Evolutionary conservation across 257 asterid genomes (phyloP).

Genomic region (Datura wrightii): DNA sequence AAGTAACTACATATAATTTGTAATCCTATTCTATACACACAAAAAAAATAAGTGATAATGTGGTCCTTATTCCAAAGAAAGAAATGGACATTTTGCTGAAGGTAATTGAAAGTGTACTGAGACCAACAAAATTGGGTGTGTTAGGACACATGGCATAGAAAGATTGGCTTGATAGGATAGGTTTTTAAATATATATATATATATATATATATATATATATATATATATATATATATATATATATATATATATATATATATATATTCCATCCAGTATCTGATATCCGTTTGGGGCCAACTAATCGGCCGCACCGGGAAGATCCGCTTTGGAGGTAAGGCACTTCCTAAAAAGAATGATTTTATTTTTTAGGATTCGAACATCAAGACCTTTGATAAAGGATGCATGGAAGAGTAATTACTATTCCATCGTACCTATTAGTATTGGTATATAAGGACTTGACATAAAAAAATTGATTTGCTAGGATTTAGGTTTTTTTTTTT

Average conservation of each 20-base stretch:
- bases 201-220: no score
- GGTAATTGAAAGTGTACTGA: not conserved
- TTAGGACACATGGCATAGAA: not conserved
- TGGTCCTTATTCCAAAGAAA: conserved; percentile 27
- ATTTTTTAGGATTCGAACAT: no score
- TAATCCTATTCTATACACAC: not conserved
- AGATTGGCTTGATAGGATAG: not conserved
- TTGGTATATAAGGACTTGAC: not conserved
- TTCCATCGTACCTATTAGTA: not conserved
- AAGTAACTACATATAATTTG: not conserved
- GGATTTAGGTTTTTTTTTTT: not conserved
- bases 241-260: no score
- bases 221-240: no score
- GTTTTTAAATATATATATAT: not conserved
- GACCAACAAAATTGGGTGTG: not conserved
- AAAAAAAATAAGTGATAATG: not conserved
- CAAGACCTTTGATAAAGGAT: no score
- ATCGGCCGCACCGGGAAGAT: no score
- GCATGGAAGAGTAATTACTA: not conserved
- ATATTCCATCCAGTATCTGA: no score
- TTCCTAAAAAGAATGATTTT: no score
- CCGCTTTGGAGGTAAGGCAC: no score
- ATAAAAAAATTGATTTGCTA: no score
- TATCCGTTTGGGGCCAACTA: no score
- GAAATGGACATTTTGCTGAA: conserved; percentile 12